These are phyloP conservation scores for Saururus chinensis DNA, from an alignment of 164 flowering plant genomes.

Conservation along the genomic window DNA sequence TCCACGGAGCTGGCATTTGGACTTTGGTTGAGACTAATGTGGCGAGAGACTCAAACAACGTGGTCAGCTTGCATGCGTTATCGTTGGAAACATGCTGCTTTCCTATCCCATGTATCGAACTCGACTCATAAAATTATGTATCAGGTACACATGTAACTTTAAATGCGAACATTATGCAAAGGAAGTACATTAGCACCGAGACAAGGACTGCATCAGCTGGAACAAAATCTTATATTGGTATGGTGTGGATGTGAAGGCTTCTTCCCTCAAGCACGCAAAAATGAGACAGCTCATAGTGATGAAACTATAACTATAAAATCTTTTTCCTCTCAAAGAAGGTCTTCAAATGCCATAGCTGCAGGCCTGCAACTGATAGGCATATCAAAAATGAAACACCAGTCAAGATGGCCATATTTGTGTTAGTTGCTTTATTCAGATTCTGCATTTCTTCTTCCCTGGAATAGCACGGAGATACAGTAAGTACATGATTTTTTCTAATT, in stretches of 20 bases:
- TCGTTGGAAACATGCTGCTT: neutral
- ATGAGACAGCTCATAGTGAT: neutral
- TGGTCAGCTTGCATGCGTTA: neutral
- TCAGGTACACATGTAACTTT: too few species aligned
- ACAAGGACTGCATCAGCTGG: too few species aligned
- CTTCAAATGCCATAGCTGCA: constrained; percentile 82
- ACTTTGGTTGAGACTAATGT: neutral
- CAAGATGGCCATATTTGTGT: constrained; percentile 48
- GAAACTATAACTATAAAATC: neutral
- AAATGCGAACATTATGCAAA: too few species aligned
- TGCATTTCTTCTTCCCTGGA: neutral
- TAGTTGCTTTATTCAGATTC: constrained; percentile 22
- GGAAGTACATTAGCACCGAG: too few species aligned
- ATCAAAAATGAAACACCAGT: constrained; percentile 27
- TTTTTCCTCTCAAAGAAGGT: constrained; percentile 8
- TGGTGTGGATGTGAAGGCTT: neutral
- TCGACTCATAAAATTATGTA: too few species aligned
- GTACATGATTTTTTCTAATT: neutral
- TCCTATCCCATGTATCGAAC: too few species aligned
- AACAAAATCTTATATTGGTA: too few species aligned
- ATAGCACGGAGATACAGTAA: neutral
- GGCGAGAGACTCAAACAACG: neutral
- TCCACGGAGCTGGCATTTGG: neutral
- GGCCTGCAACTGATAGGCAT: constrained; percentile 58
- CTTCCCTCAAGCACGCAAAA: neutral